Conservation (phyloP, 495 filamentous ascomycete genomes). For the Amniculicola lignicola region DNA sequence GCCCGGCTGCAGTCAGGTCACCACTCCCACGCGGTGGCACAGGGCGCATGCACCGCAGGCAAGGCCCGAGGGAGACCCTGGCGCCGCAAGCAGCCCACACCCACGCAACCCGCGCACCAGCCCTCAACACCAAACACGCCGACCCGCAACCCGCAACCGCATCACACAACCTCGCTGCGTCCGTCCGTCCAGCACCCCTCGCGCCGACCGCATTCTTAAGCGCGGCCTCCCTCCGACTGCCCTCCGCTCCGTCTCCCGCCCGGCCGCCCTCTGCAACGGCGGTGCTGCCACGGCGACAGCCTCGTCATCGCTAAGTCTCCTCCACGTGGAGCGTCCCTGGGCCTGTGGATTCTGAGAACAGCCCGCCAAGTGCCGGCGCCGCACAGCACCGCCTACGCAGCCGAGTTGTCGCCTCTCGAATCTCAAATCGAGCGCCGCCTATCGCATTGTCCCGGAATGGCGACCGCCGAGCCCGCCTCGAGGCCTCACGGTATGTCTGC, state of each 20-base stretch:
- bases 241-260: neutral
- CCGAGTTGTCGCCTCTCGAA: conserved; percentile 8
- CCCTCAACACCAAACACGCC: neutral
- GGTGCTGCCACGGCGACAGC: conserved; percentile 15
- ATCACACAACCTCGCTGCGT: neutral
- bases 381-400: neutral
- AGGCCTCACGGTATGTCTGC: conserved; percentile 61
- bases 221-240: neutral
- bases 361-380: conserved; percentile 21
- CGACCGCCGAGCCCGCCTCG: conserved; percentile 63
- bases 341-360: conserved; percentile 27
- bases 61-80: neutral
- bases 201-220: neutral
- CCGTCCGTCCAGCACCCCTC: neutral
- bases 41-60: neutral
- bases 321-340: conserved; percentile 28
- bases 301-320: conserved; percentile 30
- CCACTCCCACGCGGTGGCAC: too few species aligned
- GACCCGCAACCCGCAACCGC: neutral
- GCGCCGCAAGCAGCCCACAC: neutral
- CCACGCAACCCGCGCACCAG: neutral
- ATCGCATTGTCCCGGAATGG: conserved; percentile 50
- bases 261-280: neutral
- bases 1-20: too few species aligned
- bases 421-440: neutral